A percentile compares a stretch with the other conserved stretches of the same genome.
phyloP scores from a whole-genome alignment of 2,329 filamentous ascomycete genomes.

The Trichophaea hybrida region DNA sequence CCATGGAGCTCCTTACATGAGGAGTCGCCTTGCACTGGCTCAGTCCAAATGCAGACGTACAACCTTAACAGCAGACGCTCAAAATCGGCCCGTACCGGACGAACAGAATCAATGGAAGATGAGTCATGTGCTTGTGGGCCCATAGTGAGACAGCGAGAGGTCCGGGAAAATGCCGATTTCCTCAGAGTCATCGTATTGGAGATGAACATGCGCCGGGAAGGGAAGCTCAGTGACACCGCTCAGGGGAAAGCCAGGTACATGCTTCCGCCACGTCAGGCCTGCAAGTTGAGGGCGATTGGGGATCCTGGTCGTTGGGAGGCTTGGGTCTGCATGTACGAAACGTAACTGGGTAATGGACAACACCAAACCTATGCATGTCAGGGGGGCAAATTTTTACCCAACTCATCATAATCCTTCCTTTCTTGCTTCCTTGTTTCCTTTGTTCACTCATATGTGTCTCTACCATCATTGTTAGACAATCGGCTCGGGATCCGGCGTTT shows the following conservation, averaged over 20 bases:
- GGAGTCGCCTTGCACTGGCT: constrained; percentile 43
- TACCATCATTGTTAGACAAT: no score
- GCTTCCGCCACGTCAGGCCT: constrained; percentile 47
- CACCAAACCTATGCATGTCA: no score
- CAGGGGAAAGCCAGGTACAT: constrained; percentile 55
- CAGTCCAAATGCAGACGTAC: constrained; percentile 60
- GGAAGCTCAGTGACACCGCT: constrained; percentile 51
- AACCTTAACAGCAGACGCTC: constrained; percentile 33
- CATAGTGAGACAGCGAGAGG: constrained; percentile 47
- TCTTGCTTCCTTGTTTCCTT: no score
- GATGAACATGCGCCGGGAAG: constrained; percentile 53
- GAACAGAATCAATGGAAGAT: neutral
- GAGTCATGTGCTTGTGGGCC: constrained; percentile 28
- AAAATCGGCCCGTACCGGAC: neutral
- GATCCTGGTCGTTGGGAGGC: constrained; percentile 18
- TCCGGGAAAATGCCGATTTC: constrained; percentile 56
- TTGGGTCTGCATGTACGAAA: constrained; percentile 15
- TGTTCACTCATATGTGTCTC: no score
- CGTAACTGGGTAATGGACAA: no score
- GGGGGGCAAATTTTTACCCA: no score
- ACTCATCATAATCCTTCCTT: no score
- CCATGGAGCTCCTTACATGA: constrained; percentile 40
- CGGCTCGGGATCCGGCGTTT: no score
- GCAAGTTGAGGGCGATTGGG: constrained; percentile 18
- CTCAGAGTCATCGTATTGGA: constrained; percentile 58